Conservation (phyloP, 306 rosid genomes). For the Prosopis cineraria region DNA sequence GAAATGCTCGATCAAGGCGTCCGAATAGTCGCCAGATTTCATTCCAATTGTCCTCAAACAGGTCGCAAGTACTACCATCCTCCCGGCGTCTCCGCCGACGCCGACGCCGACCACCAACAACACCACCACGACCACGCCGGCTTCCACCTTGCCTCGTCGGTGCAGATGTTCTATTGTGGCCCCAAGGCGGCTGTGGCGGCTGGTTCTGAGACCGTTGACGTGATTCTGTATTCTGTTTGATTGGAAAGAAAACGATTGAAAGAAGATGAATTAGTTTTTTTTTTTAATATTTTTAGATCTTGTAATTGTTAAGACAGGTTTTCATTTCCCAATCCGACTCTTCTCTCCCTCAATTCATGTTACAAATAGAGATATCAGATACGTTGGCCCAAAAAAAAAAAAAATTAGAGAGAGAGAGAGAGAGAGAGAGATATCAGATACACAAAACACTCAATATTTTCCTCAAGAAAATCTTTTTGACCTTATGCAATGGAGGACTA, state of each 20-base stretch:
- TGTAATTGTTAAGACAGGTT: neutral
- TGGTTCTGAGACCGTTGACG: constrained; percentile 34
- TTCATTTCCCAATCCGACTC: neutral
- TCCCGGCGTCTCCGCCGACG: constrained; percentile 12
- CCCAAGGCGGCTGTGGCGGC: constrained; percentile 24
- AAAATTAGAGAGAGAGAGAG: too few species aligned
- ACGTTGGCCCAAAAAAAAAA: too few species aligned
- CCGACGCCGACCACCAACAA: constrained; percentile 27
- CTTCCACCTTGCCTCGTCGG: neutral
- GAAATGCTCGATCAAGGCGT: constrained; percentile 60
- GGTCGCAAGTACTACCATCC: constrained; percentile 71
- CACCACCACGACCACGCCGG: neutral
- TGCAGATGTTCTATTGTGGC: neutral
- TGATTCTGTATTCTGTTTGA: constrained; percentile 60
- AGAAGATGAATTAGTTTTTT: neutral
- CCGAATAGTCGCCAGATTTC: constrained; percentile 49
- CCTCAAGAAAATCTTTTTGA: neutral
- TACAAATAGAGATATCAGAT: neutral
- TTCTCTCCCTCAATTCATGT: neutral
- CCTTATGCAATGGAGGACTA: neutral
- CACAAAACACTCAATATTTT: neutral
- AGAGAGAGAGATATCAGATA: too few species aligned
- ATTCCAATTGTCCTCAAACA: constrained; percentile 62
- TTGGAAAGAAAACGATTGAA: neutral
- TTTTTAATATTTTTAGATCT: neutral